Conservation (phyloP, 75 land plant genomes). For the Cunninghamia lanceolata region DNA sequence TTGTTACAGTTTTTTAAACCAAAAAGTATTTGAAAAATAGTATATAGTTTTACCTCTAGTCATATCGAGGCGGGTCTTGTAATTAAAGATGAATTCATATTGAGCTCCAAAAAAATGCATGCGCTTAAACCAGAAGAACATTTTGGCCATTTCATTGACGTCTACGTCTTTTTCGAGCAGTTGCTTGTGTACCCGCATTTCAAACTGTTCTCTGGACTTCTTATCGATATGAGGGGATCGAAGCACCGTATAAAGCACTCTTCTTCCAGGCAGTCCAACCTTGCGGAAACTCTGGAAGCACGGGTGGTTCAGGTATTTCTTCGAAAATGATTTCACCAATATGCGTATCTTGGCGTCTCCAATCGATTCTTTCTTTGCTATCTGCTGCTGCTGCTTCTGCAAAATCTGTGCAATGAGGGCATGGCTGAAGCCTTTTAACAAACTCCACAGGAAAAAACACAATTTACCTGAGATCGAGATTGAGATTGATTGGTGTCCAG, state of each 20-base stretch:
- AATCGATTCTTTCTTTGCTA: not conserved
- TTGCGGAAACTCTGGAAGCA: conserved; percentile 10
- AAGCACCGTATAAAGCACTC: conserved; percentile 30
- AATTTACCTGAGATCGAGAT: not conserved
- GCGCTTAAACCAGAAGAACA: conserved; percentile 32
- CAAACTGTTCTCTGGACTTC: conserved; percentile 44
- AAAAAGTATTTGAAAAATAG: not conserved
- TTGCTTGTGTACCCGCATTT: conserved; percentile 31
- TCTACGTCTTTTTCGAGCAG: conserved; percentile 30
- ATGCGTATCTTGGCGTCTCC: conserved; percentile 22
- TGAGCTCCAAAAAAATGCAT: conserved; percentile 30
- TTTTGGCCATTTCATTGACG: conserved; percentile 31
- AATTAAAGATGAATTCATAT: conserved; percentile 25
- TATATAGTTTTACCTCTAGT: not conserved
- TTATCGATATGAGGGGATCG: conserved; percentile 50
- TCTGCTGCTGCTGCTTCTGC: not conserved
- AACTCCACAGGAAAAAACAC: not conserved
- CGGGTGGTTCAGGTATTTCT: conserved; percentile 19
- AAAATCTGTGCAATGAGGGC: not conserved
- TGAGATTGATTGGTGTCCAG: not conserved
- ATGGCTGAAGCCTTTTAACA: not conserved
- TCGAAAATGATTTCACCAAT: conserved; percentile 27
- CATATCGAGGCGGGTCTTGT: conserved; percentile 28
- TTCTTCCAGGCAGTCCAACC: conserved; percentile 24
- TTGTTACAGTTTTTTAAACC: too few relatives aligned